phyloP scores from a whole-genome alignment of 805 yeast genomes.

The Danielia oregonensis region DNA sequence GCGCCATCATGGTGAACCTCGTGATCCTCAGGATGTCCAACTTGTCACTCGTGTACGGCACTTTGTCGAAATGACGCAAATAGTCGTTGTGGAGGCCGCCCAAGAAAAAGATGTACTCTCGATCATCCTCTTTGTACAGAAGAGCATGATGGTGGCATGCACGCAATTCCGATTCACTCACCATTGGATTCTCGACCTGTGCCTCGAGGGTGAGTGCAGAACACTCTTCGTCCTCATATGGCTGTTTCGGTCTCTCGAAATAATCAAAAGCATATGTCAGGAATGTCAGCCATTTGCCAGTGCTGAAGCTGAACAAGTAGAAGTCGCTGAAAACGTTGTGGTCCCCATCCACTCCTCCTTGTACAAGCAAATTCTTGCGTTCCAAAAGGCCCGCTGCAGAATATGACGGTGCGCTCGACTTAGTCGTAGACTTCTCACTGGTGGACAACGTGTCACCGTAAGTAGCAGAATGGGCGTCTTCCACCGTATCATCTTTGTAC shows the following conservation, averaged over 20 bases:
- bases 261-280: conserved; percentile 35
- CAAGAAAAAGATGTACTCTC: conserved; percentile 32
- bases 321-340: conserved; percentile 30
- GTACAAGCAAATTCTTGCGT: conserved; percentile 31
- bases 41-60: conserved; percentile 28
- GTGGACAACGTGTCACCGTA: conserved; percentile 1
- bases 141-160: conserved; percentile 39
- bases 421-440: neutral
- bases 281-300: conserved; percentile 32
- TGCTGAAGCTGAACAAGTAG: conserved; percentile 28
- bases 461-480: conserved; percentile 1
- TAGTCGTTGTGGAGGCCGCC: conserved; percentile 40
- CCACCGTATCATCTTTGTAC: neutral
- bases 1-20: conserved; percentile 24
- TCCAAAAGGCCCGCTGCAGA: conserved; percentile 16
- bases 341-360: conserved; percentile 38
- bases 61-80: conserved; percentile 28
- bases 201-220: conserved; percentile 19
- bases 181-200: conserved; percentile 23
- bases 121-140: conserved; percentile 28
- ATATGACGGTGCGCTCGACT: conserved; percentile 4
- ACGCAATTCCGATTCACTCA: conserved; percentile 39
- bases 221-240: conserved; percentile 30
- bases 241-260: conserved; percentile 22
- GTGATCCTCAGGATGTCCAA: conserved; percentile 33